phyloP scores from a whole-genome alignment of 2,329 filamentous ascomycete species.

The Aspergillus fischeri region DNA sequence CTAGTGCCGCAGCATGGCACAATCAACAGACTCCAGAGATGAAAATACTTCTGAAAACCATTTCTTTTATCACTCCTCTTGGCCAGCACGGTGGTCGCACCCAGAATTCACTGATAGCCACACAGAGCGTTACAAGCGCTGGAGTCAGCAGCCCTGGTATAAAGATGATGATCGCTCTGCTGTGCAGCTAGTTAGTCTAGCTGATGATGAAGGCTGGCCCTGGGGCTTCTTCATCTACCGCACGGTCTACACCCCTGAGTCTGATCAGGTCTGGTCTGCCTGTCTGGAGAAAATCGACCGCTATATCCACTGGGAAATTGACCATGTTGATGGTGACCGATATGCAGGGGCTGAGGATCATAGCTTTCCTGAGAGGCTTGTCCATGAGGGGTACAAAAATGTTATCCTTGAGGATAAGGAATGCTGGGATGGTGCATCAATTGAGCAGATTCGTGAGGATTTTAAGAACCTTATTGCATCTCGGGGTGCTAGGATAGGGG shows the following conservation, averaged over 20 bases:
- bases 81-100: not conserved
- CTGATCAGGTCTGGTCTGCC: slow-evolving; percentile 13
- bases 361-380: slow-evolving; percentile 2
- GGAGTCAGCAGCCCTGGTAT: not conserved
- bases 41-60: not conserved
- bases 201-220: not conserved
- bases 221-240: slow-evolving; percentile 21
- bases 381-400: slow-evolving; percentile 4
- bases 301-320: slow-evolving; percentile 11
- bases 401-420: slow-evolving; percentile 5
- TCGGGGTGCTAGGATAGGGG: not conserved
- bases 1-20: not conserved
- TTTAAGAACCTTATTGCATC: slow-evolving; percentile 1
- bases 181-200: not conserved
- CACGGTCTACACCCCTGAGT: slow-evolving; percentile 20
- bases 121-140: not conserved
- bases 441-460: slow-evolving; percentile 5
- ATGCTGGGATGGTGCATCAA: slow-evolving; percentile 3
- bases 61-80: not conserved
- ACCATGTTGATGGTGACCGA: not conserved
- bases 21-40: not conserved
- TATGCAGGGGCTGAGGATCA: not conserved
- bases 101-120: not conserved
- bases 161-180: not conserved
- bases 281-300: slow-evolving; percentile 13